Percentiles rank a stretch among this genome's conserved stretches.
phyloP scores from a whole-genome alignment of 2,329 filamentous ascomycete species.

The Aureobasidium lini region DNA sequence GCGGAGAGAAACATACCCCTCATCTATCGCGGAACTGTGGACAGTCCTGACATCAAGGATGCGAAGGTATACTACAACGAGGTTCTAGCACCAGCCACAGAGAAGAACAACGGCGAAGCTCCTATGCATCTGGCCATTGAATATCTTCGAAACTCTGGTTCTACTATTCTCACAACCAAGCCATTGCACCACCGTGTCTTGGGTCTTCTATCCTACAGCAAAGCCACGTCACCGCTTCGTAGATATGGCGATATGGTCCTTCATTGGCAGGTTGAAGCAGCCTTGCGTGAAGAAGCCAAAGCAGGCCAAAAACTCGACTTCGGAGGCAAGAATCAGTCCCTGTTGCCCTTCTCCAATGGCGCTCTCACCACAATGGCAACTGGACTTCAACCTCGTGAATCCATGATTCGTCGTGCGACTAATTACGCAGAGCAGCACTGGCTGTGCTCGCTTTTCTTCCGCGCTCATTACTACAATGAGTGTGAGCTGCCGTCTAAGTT shows the following conservation, averaged over 20 bases:
- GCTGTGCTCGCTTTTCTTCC: conserved; percentile 47
- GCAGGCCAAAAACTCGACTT: conserved; percentile 34
- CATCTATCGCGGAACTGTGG: conserved; percentile 39
- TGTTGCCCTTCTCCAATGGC: conserved; percentile 44
- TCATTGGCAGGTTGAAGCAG: conserved; percentile 59
- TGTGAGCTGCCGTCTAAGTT: conserved; percentile 44
- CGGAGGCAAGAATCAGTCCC: conserved; percentile 19
- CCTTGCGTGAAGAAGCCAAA: conserved; percentile 47
- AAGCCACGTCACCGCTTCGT: conserved; percentile 54
- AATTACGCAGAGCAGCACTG: conserved; percentile 38
- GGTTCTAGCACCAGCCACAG: conserved; percentile 30
- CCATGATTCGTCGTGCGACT: conserved; percentile 35
- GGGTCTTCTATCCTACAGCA: conserved; percentile 47
- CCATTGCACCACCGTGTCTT: conserved; percentile 45
- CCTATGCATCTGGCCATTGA: conserved; percentile 32
- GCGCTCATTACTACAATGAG: conserved; percentile 50
- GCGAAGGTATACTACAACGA: conserved; percentile 24
- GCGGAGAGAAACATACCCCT: conserved; percentile 44
- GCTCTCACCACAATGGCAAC: conserved; percentile 44
- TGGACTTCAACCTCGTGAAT: conserved; percentile 37
- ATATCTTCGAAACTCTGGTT: conserved; percentile 36
- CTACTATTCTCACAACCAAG: conserved; percentile 36
- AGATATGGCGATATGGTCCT: conserved; percentile 53
- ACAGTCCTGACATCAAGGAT: conserved; percentile 16
- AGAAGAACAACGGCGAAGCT: conserved; percentile 28